Evolutionary conservation across 805 yeast genomes (phyloP), one percentile per base, ranked within the genome.

Genomic region (Myxozyma neglecta): DNA sequence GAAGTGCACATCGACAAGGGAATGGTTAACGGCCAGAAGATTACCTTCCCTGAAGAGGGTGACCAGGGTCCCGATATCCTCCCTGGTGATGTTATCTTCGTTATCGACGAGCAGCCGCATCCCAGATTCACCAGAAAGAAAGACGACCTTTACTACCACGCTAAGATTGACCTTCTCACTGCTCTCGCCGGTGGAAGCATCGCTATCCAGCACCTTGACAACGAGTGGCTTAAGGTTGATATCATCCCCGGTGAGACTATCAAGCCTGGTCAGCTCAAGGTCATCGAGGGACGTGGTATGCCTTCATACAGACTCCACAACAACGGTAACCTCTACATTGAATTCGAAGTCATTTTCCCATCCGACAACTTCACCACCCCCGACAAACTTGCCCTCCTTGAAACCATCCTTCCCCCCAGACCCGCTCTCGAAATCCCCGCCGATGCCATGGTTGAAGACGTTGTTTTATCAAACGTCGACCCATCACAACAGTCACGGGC

Each of bases 1-100:
- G 94, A 91, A 78, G 97, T 94, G 60, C 90, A 92, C 78, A 84
- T 94, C 73, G 96, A 90, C 74, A 94, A 96, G 71, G 99, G 99
- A 80, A 93, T 93, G 97, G 86, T 81, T 73, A 88, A 90, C 72
- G 97, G 97, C 63, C 96, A 93, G 80, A 86, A 85, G 78, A 83
- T 94, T 70, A 89, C 85, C 6, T 94, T 93, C 80, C 81, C 85
- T 70, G 98, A 97, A 69, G 97, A 93, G 80, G 97, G 97, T 72
- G 99, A 94, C 78, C 97, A 93, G 78, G 94, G 88, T 68, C 98
- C 98, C 64, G 91, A 88, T 75, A 83, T 90, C 61, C 85, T 91
- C 63, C 96, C 99, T 36, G 99, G 99, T 76, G 99, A 94, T 76
- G 98, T 94, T 67, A 82, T 94, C 64, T 91, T 94, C 68, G 88